Evolutionary conservation across 1,284 basidiomycete genomes (phyloP), one percentile per base, ranked within the genome.

Genomic region (Cutaneotrichosporon spelunceum): DNA sequence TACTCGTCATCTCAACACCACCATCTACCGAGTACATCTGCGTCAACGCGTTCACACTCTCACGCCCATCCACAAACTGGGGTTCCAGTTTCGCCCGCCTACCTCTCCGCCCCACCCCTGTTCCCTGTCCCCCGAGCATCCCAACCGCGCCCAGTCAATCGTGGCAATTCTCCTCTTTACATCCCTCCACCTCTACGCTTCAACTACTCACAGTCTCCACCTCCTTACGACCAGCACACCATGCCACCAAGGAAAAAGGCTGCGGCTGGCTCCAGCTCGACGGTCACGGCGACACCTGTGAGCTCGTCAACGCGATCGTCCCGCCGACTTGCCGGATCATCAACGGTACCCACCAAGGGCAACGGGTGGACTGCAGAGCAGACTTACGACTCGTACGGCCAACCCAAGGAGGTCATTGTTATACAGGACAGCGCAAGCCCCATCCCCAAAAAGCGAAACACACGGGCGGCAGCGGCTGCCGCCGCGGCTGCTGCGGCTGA

Each of bases 351-450:
- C n/a, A 27, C 49, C 48, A 67, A 63, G 39, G 57, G 64, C 26
- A 76, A 73, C 53, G 73, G 74, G 14, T 77, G 73, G 73, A 76
- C 72, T 1, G 72, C 72, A 56, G 76, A 78, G 63, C 73, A 75
- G 56, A 78, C 74, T 3, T 74, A 71, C 33, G 74, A 76, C 56
- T 74, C 73, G 5, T 65, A 70, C 11, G 76, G 76, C n/a, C 70
- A 73, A 52, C 68, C 68, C 47, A 75, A 76, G 56, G 76, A 78
- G 56, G 65, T 78, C 53, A 74, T 78, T 33, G 74, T 78, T n/a
- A 75, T 78, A 14, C 71, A 78, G 39, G 76, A 78, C 65, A 62
- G 66, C 49, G 19, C 70, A 47, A 66, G 68, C 50, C 64, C 72
- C 19, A 58, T 69, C 4, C 72, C 75, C 13, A 67, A 72, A 48